Base-by-base conservation (phyloP, 1,284 basidiomycete species). In the Takashimella koratensis region DNA sequence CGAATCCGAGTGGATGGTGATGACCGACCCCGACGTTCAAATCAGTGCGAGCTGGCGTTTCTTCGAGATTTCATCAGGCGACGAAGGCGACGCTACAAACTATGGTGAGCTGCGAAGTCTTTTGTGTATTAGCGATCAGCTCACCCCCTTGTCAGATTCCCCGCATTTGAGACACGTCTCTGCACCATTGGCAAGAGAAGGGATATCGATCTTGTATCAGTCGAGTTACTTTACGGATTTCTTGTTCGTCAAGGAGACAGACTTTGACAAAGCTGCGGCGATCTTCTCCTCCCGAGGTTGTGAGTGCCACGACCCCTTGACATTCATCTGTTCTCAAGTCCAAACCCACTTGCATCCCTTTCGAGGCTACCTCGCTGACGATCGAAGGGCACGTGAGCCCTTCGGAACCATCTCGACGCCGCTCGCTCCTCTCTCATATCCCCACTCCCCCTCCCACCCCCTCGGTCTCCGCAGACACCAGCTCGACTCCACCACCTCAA, bases 151-250 rank as follows among this genome's bases (percentile, higher is more conserved):
- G 11, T 2, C 51, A 73, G 71, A 73, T 54, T 72, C 70, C 1
- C 70, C 70, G n/a, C 69, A 74, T 48, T 60, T 90, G 0, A 83
- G 86, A 54, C 85, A 88, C 68, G 79, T 91, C 25, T 89, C 88
- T 24, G 85, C 85, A 5, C 86, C 86, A 22, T 78, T 91, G 11
- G 87, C 88, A 4, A 82, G 81, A 22, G 87, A 86, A 30, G 87
- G 87, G 8, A 88, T 91, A 43, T 86, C 86, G 24, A 90, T 90
- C 52, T 77, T 90, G 4, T 91, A 90, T 69, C 88, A 89, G 70
- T 89, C 87, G 4, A 87, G 86, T 10, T 88, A 90, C 70, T 85
- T 85, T 80, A 86, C 86, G 64, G 88, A 91, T 74, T 90, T 88
- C 71, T 84, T 91, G 48, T 82, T 91, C 59, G 88, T 74, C 42